A percentile compares a stretch with the other conserved stretches of the same genome.
Evolutionary conservation across 768 basidiomycete genomes (phyloP).

Genomic region (Tylopilus felleus): DNA sequence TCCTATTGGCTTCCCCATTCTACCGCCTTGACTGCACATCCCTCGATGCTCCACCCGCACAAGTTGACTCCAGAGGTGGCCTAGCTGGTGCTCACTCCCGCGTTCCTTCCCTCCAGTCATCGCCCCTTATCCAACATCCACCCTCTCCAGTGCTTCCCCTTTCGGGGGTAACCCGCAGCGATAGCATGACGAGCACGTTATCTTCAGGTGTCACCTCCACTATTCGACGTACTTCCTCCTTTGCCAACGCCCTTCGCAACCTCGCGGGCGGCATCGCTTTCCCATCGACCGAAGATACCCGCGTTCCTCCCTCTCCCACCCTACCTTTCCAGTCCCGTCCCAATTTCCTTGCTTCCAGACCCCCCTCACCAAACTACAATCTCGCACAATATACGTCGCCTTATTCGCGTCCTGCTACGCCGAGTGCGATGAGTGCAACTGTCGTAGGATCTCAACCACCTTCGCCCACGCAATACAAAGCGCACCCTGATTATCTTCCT

Average conservation of each 20-base stretch:
- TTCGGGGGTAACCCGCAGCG: conserved; percentile 51
- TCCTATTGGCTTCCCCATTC: conserved; percentile 88
- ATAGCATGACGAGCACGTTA: conserved; percentile 59
- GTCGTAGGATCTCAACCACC: conserved; percentile 27
- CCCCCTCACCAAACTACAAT: conserved; percentile 78
- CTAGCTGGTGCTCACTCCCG: conserved; percentile 37
- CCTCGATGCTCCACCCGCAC: conserved; percentile 46
- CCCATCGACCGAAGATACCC: conserved; percentile 57
- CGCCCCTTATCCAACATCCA: conserved; percentile 42
- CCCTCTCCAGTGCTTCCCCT: conserved; percentile 47
- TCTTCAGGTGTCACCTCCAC: conserved; percentile 65
- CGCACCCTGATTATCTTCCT: conserved; percentile 56
- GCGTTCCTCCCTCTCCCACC: conserved; percentile 36
- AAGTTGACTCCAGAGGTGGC: conserved; percentile 35
- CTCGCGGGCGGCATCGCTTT: conserved; percentile 71
- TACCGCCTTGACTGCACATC: conserved; percentile 67
- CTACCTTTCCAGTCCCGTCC: conserved; percentile 21
- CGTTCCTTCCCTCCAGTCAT: conserved; percentile 49
- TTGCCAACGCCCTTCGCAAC: conserved; percentile 70
- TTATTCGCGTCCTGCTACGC: conserved; percentile 56
- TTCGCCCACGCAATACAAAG: conserved; percentile 33
- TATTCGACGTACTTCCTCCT: conserved; percentile 73
- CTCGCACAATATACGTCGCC: conserved; percentile 75
- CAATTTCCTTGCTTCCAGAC: conserved; percentile 48
- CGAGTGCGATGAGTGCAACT: conserved; percentile 25